Evolutionary conservation across 1,284 basidiomycete genomes (phyloP).

Genomic region (Neotropicomus parvogracilis): DNA sequence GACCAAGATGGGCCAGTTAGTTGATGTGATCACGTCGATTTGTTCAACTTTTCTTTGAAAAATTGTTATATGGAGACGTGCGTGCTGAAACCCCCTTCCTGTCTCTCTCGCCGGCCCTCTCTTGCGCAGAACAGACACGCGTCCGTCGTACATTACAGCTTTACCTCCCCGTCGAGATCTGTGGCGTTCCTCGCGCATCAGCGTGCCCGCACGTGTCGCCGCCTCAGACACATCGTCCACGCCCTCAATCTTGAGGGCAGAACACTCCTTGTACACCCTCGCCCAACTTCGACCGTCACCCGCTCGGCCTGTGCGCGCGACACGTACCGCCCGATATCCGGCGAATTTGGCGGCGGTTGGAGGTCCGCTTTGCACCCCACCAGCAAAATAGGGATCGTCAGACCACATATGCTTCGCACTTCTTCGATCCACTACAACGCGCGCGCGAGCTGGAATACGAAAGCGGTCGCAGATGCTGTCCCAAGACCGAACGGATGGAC

Average conservation of each 20-base stretch:
- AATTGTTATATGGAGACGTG: no score
- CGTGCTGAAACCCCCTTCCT: no score
- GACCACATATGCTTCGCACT: conserved; percentile 88
- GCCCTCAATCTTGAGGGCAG: conserved; percentile 85
- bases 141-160: no score
- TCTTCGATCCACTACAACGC: conserved; percentile 88
- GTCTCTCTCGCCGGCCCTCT: no score
- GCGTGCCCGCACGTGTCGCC: conserved; percentile 91
- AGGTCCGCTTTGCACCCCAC: conserved; percentile 87
- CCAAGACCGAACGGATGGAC: no score
- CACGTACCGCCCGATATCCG: conserved; percentile 50
- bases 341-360: conserved; percentile 53
- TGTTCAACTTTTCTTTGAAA: no score
- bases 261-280: conserved; percentile 90
- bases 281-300: conserved; percentile 82
- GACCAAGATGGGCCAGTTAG: no score
- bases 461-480: conserved; percentile 84
- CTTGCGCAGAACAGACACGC: no score
- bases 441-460: conserved; percentile 96
- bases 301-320: conserved; percentile 73
- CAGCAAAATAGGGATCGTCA: conserved; percentile 76
- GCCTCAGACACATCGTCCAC: no score
- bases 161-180: no score
- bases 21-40: no score
- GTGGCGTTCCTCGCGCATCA: conserved; percentile 90